Conservation (phyloP, 805 yeast species). For the Candida takata region DNA sequence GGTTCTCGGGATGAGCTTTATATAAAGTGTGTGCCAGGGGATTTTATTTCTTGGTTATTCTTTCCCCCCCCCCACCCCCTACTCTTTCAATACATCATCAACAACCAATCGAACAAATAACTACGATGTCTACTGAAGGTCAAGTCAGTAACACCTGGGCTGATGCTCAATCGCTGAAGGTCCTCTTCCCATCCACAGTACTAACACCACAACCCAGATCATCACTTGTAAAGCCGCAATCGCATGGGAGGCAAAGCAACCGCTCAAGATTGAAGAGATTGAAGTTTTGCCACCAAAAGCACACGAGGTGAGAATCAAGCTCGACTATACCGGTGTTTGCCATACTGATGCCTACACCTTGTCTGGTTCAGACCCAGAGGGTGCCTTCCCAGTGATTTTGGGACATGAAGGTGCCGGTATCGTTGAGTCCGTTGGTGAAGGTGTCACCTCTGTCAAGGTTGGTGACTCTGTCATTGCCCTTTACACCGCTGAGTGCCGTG, state of each 20-base stretch:
- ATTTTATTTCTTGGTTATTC: neutral
- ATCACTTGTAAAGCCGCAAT: conserved; percentile 93
- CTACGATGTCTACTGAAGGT: conserved; percentile 13
- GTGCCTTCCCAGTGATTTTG: conserved; percentile 84
- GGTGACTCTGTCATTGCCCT: conserved; percentile 94
- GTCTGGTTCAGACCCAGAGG: conserved; percentile 94
- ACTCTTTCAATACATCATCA: too few relatives aligned
- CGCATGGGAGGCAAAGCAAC: conserved; percentile 93
- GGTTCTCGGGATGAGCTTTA: neutral
- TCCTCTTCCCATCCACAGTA: neutral
- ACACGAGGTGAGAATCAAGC: conserved; percentile 92
- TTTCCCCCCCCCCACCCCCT: neutral
- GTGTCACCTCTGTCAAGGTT: conserved; percentile 78
- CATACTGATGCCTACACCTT: conserved; percentile 98
- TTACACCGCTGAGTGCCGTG: conserved; percentile 94
- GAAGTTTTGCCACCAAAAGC: conserved; percentile 93
- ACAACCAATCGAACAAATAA: neutral
- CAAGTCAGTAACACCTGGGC: conserved; percentile 1
- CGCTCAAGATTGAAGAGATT: conserved; percentile 75
- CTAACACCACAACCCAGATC: conserved; percentile 23
- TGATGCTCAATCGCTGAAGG: neutral
- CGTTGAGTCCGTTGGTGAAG: conserved; percentile 93
- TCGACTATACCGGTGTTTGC: conserved; percentile 88
- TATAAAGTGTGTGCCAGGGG: neutral
- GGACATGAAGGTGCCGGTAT: conserved; percentile 99